Evolutionary conservation across 306 rosid species (phyloP), one percentile per base, ranked within the genome.

Genomic region (Crotalaria pallida): DNA sequence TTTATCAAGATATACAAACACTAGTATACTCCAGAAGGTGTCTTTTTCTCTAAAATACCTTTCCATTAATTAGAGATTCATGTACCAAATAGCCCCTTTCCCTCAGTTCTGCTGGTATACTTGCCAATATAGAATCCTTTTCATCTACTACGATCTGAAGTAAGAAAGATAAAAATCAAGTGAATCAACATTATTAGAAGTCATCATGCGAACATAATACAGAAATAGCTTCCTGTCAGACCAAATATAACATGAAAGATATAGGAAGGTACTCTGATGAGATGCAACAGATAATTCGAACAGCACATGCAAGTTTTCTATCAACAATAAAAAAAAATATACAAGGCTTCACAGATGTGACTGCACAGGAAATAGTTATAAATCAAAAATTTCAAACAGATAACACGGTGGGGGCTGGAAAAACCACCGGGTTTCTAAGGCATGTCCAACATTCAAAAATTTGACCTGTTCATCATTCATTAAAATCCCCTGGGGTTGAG

Each of bases 131-230:
- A 50, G 85, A 76, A 74, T 88, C 89, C 70, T 88, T 94, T 75
- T 94, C 92, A 67, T 88, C 92, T 27, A 79, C 72, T 7, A 88
- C 96, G 26, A 84, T 87, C 98, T 93, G 72, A 55, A 61, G 72
- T 36, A 62, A 10, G 55, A 63, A 81, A 71, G 71, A n/a, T 21
- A 53, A 50, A 10, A 9, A 45, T 31, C 22, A 63, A 29, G 34
- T 29, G 34, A n/a, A n/a, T n/a, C n/a, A n/a, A n/a, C n/a, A n/a
- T n/a, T 52, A 73, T 62, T 23, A 40, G 10, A 83, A 31, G 50
- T 18, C 58, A 58, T 36, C 16, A 31, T 38, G 44, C 22, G 1
- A 47, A 51, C 21, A 34, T 36, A 11, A 69, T 18, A 65, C 31
- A 34, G 43, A 4, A n/a, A 45, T n/a, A 60, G 26, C 36, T 58